These are phyloP conservation scores for Fusarium humuli DNA, from an alignment of 2,329 filamentous ascomycete species.

Conservation along the genomic window DNA sequence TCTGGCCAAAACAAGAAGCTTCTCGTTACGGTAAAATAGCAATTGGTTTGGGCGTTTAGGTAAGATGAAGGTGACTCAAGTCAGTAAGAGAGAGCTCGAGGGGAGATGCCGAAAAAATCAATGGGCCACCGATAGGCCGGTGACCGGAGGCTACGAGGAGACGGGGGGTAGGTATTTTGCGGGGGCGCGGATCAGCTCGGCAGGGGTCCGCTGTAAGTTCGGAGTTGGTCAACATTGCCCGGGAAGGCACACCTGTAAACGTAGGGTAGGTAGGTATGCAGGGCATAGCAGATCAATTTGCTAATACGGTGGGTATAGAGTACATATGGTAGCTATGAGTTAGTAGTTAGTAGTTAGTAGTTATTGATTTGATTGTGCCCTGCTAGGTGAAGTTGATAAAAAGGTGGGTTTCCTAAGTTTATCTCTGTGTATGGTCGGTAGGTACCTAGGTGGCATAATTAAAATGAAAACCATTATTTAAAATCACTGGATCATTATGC, in stretches of 20 bases:
- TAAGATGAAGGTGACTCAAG: conserved; percentile 42
- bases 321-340: background rate
- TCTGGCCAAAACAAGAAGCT: conserved; percentile 45
- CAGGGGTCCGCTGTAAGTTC: conserved; percentile 27
- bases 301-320: background rate
- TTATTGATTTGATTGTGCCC: background rate
- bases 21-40: conserved; percentile 38
- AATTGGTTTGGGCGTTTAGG: conserved; percentile 23
- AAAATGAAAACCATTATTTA: background rate
- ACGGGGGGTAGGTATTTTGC: conserved; percentile 7
- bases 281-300: background rate
- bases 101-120: conserved; percentile 45
- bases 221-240: conserved; percentile 9
- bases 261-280: background rate
- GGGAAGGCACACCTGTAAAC: background rate
- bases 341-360: background rate
- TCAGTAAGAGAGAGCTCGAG: conserved; percentile 30
- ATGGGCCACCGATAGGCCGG: conserved; percentile 42
- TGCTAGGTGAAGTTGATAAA: background rate
- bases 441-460: no score
- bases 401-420: background rate
- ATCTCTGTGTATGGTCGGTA: no score
- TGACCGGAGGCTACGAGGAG: conserved; percentile 42
- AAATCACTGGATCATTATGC: background rate
- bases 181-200: conserved; percentile 42